Evolutionary conservation across 1,139 yeast species (phyloP), one percentile per base, ranked within the genome.

Genomic region (Protomyces inundatus): DNA sequence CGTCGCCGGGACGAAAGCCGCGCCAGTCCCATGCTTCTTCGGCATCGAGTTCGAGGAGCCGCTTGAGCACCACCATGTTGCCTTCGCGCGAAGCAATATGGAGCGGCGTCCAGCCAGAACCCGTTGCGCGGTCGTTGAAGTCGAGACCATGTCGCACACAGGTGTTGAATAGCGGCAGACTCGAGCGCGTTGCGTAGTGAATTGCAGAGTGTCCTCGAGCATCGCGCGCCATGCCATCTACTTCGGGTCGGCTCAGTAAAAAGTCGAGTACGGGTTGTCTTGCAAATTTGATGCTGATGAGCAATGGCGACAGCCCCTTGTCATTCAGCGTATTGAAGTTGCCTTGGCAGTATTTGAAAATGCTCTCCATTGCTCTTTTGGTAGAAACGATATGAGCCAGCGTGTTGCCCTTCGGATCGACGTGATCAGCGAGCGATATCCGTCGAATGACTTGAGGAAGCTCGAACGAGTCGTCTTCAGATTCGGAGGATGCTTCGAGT

Each of bases 401-500:
- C 0, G 93, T 84, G 70, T 90, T 90, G 0, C 95, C 95, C 65
- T 82, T 80, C 34, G 76, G 77, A 72, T 91, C 98, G 23, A 83
- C 76, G 72, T 93, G 98, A 33, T 82, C 84, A 7, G 32, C 23
- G 35, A 58, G 64, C 14, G 65, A 36, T 6, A 66, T 56, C 16
- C 55, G 50, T 61, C 66, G 63, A 67, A 52, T 82, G 80, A 79
- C 84, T 80, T 56, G 51, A 54, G 5, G 54, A 34, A 42, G 52
- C 37, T 30, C 14, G 59, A 61, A 9, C 40, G 52, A 30, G 35
- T 39, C 46, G 55, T 64, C 55, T 42, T 62, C 57, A 14, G 42
- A 35, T 9, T 12, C n/a, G 14, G 48, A 42, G 30, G 48, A 42
- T 5, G 16, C 48, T 4, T 42, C 48, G 10, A 16, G 3, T 10